These are phyloP conservation scores for Mycena epipterygia DNA, from an alignment of 768 basidiomycete species.

Conservation along the genomic window DNA sequence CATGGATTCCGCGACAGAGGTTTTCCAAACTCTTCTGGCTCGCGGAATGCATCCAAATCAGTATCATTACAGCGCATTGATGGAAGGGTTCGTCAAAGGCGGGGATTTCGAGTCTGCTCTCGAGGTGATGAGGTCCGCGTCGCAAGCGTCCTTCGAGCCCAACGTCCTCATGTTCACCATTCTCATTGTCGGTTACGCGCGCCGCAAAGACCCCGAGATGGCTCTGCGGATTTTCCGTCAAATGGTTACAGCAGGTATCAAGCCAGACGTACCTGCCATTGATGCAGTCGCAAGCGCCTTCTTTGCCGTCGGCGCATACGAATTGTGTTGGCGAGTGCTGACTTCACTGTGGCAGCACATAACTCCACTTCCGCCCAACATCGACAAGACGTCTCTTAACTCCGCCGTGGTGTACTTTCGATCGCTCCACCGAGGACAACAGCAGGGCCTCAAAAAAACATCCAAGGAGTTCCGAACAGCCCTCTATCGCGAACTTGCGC, in stretches of 20 bases:
- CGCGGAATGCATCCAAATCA: slow-evolving; percentile 80
- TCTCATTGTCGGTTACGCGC: slow-evolving; percentile 79
- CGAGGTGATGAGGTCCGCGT: slow-evolving; percentile 66
- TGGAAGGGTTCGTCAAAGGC: slow-evolving; percentile 75
- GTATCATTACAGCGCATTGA: slow-evolving; percentile 81
- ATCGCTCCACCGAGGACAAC: slow-evolving; percentile 45
- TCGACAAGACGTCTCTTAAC: slow-evolving; percentile 59
- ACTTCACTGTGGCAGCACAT: slow-evolving; percentile 75
- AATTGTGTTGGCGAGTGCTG: slow-evolving; percentile 66
- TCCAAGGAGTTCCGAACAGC: slow-evolving; percentile 50
- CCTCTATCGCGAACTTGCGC: slow-evolving; percentile 53
- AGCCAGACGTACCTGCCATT: slow-evolving; percentile 79
- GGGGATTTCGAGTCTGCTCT: slow-evolving; percentile 74
- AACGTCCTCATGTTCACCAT: slow-evolving; percentile 83
- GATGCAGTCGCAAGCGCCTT: slow-evolving; percentile 81
- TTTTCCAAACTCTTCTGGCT: slow-evolving; percentile 71
- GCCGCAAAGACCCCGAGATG: slow-evolving; percentile 64
- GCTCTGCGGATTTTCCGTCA: slow-evolving; percentile 70
- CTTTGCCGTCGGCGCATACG: slow-evolving; percentile 66
- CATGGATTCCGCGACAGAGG: slow-evolving; percentile 61
- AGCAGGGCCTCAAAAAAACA: slow-evolving; percentile 39
- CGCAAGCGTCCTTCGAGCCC: slow-evolving; percentile 63
- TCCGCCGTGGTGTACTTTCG: slow-evolving; percentile 65
- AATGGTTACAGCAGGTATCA: slow-evolving; percentile 73
- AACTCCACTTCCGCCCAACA: slow-evolving; percentile 68